Percentiles rank a stretch among this genome's conserved stretches.
These are phyloP conservation scores for Termitomyces sp. DNA, from an alignment of 768 basidiomycete species.

Conservation along the genomic window DNA sequence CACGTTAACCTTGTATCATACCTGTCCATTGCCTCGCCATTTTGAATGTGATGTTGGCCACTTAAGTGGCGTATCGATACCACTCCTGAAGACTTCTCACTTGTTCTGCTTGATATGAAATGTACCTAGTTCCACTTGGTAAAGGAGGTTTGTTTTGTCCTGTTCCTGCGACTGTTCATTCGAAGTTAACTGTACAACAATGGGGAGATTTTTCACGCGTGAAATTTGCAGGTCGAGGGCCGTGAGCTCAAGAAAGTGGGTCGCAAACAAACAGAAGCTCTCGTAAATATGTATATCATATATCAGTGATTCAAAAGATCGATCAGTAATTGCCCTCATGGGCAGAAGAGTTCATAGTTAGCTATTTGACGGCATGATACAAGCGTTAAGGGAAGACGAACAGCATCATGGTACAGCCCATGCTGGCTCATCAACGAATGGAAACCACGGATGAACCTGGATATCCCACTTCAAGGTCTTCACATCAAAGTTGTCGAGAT, in stretches of 20 bases:
- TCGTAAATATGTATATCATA: neutral
- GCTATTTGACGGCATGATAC: neutral
- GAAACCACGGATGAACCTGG: constrained; percentile 48
- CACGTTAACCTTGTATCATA: neutral
- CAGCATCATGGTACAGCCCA: neutral
- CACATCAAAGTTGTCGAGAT: constrained; percentile 33
- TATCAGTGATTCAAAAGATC: neutral
- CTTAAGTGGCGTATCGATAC: neutral
- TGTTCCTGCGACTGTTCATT: constrained; percentile 55
- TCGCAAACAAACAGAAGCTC: constrained; percentile 88
- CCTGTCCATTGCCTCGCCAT: neutral
- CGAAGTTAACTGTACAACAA: constrained; percentile 88
- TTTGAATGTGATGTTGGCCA: neutral
- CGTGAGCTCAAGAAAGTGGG: constrained; percentile 97
- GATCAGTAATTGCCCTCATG: neutral
- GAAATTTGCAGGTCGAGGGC: constrained; percentile 79
- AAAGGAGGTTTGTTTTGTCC: constrained; percentile 87
- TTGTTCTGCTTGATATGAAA: neutral
- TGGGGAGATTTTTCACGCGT: constrained; percentile 92
- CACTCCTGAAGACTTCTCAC: neutral
- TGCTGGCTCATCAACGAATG: constrained; percentile 13
- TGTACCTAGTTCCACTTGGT: constrained; percentile 89
- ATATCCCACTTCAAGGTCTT: constrained; percentile 42
- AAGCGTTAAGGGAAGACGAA: neutral
- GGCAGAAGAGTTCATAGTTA: neutral